Evolutionary conservation across 1,284 basidiomycete genomes (phyloP).

Genomic region (Caloboletus inedulis): DNA sequence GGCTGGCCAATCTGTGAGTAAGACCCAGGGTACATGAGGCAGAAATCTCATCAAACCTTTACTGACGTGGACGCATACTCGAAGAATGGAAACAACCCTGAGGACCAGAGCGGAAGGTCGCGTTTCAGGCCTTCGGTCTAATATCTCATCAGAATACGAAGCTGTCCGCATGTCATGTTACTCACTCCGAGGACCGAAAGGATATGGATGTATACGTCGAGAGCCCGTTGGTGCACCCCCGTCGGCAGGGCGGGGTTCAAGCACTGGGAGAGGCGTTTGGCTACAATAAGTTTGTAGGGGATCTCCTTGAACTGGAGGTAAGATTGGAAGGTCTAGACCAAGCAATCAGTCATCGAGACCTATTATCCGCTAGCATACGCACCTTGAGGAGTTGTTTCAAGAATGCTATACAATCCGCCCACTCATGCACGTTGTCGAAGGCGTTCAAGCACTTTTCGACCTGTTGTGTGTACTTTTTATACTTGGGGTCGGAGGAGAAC

Average conservation of each 20-base stretch:
- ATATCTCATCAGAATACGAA: slow-evolving; percentile 5
- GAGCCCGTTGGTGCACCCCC: slow-evolving; percentile 93
- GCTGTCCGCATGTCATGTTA: slow-evolving; percentile 8
- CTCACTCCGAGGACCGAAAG: slow-evolving; percentile 85
- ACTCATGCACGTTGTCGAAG: slow-evolving; percentile 97
- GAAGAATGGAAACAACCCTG: slow-evolving; percentile 97
- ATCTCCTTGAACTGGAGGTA: slow-evolving; percentile 93
- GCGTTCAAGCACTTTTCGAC: slow-evolving; percentile 91
- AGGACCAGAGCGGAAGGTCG: slow-evolving; percentile 93
- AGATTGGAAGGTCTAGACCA: slow-evolving; percentile 79
- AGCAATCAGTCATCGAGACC: background rate
- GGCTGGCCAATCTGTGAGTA: slow-evolving; percentile 48
- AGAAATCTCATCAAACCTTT: slow-evolving; percentile 50
- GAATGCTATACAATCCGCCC: slow-evolving; percentile 99
- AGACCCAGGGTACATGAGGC: background rate
- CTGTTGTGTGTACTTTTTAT: slow-evolving; percentile 89
- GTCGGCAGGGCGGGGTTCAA: slow-evolving; percentile 95
- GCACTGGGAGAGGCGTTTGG: slow-evolving; percentile 95
- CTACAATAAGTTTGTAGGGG: slow-evolving; percentile 90
- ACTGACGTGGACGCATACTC: slow-evolving; percentile 96
- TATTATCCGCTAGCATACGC: background rate
- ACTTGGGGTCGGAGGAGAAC: slow-evolving; percentile 84
- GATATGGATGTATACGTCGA: slow-evolving; percentile 95
- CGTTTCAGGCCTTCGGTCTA: slow-evolving; percentile 85
- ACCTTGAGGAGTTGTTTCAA: slow-evolving; percentile 92